Percentiles rank a stretch among this genome's conserved stretches.
Evolutionary conservation across 805 yeast species (phyloP).

Genomic region (Wickerhamiella dianesei): DNA sequence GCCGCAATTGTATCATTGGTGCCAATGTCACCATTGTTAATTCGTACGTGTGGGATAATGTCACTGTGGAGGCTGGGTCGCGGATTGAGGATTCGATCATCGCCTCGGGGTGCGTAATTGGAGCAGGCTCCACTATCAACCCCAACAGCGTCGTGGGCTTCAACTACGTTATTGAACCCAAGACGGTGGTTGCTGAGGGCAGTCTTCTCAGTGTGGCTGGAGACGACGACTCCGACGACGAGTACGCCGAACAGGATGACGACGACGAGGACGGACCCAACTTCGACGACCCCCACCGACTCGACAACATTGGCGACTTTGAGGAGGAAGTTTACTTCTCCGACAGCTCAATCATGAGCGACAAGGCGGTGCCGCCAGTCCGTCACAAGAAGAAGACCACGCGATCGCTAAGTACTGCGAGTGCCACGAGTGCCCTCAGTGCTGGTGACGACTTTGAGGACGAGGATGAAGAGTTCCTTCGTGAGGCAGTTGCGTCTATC

Average conservation of each 20-base stretch:
- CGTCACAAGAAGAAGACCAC: conserved; percentile 9
- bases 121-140: conserved; percentile 36
- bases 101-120: conserved; percentile 50
- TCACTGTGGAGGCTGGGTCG: conserved; percentile 53
- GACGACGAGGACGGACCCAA: conserved; percentile 6
- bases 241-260: conserved; percentile 11
- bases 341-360: conserved; percentile 23
- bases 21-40: conserved; percentile 54
- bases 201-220: conserved; percentile 22
- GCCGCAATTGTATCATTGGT: conserved; percentile 77
- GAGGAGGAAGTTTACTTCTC: conserved; percentile 23
- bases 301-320: conserved; percentile 14
- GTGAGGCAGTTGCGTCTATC: conserved; percentile 88
- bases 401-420: conserved; percentile 15
- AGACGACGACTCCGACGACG: conserved; percentile 23
- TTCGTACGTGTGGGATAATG: conserved; percentile 81
- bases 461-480: conserved; percentile 64
- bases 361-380: conserved; percentile 5
- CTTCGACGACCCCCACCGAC: conserved; percentile 4
- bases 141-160: conserved; percentile 75
- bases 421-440: conserved; percentile 23
- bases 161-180: conserved; percentile 50
- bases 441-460: conserved; percentile 41
- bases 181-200: conserved; percentile 26
- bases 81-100: conserved; percentile 50